phyloP scores from a whole-genome alignment of 768 basidiomycete genomes.

The Tylopilus felleus region DNA sequence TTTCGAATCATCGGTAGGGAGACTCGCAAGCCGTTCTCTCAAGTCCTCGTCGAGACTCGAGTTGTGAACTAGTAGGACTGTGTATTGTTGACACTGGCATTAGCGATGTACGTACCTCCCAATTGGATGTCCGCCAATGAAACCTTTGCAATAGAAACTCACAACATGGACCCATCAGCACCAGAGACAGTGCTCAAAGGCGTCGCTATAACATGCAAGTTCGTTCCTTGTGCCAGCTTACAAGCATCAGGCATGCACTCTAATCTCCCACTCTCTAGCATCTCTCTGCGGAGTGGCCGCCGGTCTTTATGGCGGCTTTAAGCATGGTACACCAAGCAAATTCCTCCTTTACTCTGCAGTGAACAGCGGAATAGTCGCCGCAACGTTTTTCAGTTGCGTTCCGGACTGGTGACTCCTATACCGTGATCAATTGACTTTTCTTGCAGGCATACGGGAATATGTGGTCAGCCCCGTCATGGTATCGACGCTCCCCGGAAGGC shows the following conservation, averaged over 20 bases:
- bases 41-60: neutral
- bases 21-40: neutral
- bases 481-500: conserved; percentile 40
- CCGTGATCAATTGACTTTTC: neutral
- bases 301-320: conserved; percentile 45
- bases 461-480: conserved; percentile 62
- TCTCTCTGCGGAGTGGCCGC: conserved; percentile 47
- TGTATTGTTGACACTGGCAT: neutral
- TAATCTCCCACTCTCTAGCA: conserved; percentile 44
- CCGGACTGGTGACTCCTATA: neutral
- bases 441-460: conserved; percentile 71
- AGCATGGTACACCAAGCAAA: conserved; percentile 44
- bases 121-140: neutral
- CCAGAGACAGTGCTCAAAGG: conserved; percentile 51
- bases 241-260: conserved; percentile 14
- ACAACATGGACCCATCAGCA: conserved; percentile 31
- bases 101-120: neutral
- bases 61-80: neutral
- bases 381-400: conserved; percentile 74
- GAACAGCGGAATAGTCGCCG: conserved; percentile 69
- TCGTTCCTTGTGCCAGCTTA: conserved; percentile 40
- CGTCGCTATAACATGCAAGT: conserved; percentile 74
- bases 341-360: conserved; percentile 59
- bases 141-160: neutral
- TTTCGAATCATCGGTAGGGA: conserved; percentile 15